Evolutionary conservation across 768 basidiomycete genomes (phyloP), one percentile per base, ranked within the genome.

Genomic region (Leccinum uliginosum): DNA sequence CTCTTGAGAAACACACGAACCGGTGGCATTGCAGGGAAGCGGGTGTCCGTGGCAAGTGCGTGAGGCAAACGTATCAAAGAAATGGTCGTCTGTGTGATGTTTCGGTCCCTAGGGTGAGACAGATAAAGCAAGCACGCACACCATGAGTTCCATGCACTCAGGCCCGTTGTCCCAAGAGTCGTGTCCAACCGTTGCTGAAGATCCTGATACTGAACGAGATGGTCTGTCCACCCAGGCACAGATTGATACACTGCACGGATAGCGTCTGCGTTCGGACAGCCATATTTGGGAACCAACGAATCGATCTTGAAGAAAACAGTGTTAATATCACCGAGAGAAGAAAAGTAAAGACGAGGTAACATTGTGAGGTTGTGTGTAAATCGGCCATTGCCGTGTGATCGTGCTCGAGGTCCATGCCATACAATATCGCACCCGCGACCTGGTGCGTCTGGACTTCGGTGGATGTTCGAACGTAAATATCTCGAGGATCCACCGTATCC

Each of bases 11-110:
- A 81, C 72, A 56, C 79, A 81, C 0, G 63, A 64, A 4, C 76
- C 75, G 4, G 65, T 71, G 10, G 67, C 54, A 55, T 79, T 81
- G 57, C 79, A 81, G 0, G 79, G 79, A 14, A 81, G 65, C 2
- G 65, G 30, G 15, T 66, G 65, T 2, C 74, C 75, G 53, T 77
- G 65, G 58, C 79, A 81, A 1, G 77, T 79, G 48, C 80, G 67
- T 4, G 80, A 78, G 17, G 70, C 75, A 64, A 81, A 78, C n/a
- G 76, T 76, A 61, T 81, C 80, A 62, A 81, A 81, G 68, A 75
- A 81, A 55, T 80, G 80, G 54, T 81, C 65, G 6, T 66, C 65
- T 66, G 56, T 21, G 15, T 12, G 27, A 34, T 17, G 9, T 10
- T 26, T 59, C 30, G 26, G 21, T 27, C 38, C 4, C 9, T 19